Percentiles rank a stretch among this genome's conserved stretches.
Evolutionary conservation across 2,329 filamentous ascomycete species (phyloP).

Genomic region (Zasmidium citrigriseum): DNA sequence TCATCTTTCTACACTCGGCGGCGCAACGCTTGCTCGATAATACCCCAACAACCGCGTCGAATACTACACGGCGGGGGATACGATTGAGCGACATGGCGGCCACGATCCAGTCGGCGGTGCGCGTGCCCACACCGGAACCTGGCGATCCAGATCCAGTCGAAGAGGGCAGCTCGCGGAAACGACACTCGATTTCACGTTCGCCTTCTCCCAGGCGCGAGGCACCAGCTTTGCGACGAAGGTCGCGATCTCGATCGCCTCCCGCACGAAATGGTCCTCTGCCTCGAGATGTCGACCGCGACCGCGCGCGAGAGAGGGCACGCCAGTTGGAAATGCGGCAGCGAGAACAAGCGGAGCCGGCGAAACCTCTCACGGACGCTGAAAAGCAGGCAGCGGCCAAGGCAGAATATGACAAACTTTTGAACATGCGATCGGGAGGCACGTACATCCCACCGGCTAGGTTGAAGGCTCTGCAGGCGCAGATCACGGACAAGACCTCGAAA

Average conservation of each 20-base stretch:
- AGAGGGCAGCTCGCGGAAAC: constrained; percentile 32
- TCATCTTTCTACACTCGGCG: too few relatives aligned
- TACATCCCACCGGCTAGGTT: constrained; percentile 93
- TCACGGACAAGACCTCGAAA: constrained; percentile 93
- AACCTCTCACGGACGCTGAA: constrained; percentile 70
- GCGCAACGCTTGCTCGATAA: too few relatives aligned
- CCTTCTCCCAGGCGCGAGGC: constrained; percentile 38
- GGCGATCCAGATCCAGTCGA: constrained; percentile 10
- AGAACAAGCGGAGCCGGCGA: constrained; percentile 48
- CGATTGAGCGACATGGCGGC: constrained; percentile 18
- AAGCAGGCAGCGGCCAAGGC: constrained; percentile 87
- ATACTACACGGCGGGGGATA: too few relatives aligned
- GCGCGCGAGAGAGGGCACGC: constrained; percentile 55
- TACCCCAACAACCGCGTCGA: too few relatives aligned
- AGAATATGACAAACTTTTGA: constrained; percentile 89
- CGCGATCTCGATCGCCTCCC: constrained; percentile 34
- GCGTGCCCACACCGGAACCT: constrained; percentile 30
- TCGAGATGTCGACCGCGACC: constrained; percentile 50
- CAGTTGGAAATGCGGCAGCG: constrained; percentile 49
- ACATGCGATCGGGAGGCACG: constrained; percentile 89
- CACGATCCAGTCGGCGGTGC: constrained; percentile 28
- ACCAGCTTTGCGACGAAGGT: constrained; percentile 32
- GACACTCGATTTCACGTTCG: constrained; percentile 34
- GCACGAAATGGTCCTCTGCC: constrained; percentile 44
- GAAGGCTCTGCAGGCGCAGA: constrained; percentile 89